Evolutionary conservation across 1,139 yeast species (phyloP), one percentile per base, ranked within the genome.

Genomic region (Tardiomyces blankii): DNA sequence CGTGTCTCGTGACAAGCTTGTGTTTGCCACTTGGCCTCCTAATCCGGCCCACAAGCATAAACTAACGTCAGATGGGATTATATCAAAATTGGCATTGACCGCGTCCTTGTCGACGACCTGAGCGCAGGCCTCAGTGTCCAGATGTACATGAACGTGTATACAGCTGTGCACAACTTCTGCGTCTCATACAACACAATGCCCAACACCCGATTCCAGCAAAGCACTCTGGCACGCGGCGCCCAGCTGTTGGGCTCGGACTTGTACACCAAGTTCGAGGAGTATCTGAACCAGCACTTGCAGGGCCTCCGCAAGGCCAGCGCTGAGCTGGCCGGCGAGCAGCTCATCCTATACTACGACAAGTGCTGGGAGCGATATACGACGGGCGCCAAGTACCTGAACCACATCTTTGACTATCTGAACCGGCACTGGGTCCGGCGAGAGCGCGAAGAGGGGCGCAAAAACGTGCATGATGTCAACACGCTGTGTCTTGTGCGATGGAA

Each of bases 391-490:
- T 85, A 87, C 63, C 69, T 93, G 65, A 88, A 88, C 64, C 94
- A 93, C 63, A 93, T 93, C 27, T 87, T 91, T 61, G 95, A 89
- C 62, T 93, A 93, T 64, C 80, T 93, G 77, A 93, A 93, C 64
- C 77, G 97, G 53, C 91, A 91, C 66, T 93, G 98, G 98, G 96
- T 93, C 43, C 87, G 84, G 58, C 88, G 94, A 61, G 97, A 91
- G 64, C 76, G 97, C 58, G 85, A 89, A 40, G 97, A 91, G 61
- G 97, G 97, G n/a, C 78, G 87, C 58, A 75, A 89, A 53, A 88
- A 87, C 57, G 80, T 91, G 43, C 87, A 81, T 63, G 98, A 93
- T 64, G 94, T 93, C 38, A 82, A 86, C 59, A 88, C 96, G 1
- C 70, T 91, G 54, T 83, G 95, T 46, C 69, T 91, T 49, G 74